Evolutionary conservation across 1,284 basidiomycete genomes (phyloP).

Genomic region (Leccinum pachyderme): DNA sequence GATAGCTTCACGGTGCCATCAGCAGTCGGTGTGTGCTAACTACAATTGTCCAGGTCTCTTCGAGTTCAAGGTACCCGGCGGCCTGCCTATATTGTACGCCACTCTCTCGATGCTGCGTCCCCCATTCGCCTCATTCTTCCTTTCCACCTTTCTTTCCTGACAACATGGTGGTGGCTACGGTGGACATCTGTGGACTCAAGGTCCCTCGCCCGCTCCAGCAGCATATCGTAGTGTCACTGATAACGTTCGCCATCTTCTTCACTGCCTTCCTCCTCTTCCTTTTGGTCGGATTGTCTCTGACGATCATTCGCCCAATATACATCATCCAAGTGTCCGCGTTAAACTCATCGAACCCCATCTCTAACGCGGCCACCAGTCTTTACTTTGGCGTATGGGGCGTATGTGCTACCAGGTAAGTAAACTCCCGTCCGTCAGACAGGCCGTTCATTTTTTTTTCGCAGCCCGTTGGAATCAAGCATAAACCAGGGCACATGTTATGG

Average conservation of each 20-base stretch:
- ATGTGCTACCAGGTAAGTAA: constrained; percentile 53
- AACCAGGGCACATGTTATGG: constrained; percentile 49
- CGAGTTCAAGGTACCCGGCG: background rate
- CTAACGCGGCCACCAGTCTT: constrained; percentile 57
- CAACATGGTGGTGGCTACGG: constrained; percentile 9
- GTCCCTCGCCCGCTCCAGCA: constrained; percentile 39
- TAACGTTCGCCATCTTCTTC: constrained; percentile 48
- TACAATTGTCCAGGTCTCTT: background rate
- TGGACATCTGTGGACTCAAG: constrained; percentile 20
- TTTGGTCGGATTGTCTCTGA: constrained; percentile 68
- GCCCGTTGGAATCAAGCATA: constrained; percentile 6
- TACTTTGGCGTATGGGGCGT: constrained; percentile 77
- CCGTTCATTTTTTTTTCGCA: constrained; percentile 2
- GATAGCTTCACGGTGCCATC: background rate
- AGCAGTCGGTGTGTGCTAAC: background rate
- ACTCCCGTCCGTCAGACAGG: background rate
- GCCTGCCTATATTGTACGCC: background rate
- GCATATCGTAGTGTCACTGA: constrained; percentile 47
- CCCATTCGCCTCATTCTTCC: background rate
- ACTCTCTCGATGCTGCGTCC: too few relatives aligned
- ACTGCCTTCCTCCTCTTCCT: constrained; percentile 67
- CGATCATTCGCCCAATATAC: constrained; percentile 73
- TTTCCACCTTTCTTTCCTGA: background rate
- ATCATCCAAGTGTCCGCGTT: constrained; percentile 55
- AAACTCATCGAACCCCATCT: constrained; percentile 35